Percentiles rank a stretch among this genome's conserved stretches.
Conservation (phyloP, 2,329 filamentous ascomycete species). For the Fusarium aywerte region DNA sequence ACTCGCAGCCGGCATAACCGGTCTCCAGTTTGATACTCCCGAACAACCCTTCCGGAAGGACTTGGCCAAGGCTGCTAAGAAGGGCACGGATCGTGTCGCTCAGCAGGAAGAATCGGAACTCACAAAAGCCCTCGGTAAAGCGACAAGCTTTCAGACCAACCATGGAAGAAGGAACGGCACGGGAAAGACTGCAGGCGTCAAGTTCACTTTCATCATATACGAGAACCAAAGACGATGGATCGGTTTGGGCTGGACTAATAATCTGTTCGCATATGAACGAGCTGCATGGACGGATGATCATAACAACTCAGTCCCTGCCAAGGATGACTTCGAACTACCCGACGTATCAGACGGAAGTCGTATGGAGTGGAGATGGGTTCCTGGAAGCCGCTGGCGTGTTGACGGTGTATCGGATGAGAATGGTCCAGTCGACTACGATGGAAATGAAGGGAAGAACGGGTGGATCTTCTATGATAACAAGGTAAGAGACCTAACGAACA, state of each 20-base stretch:
- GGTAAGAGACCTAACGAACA: constrained; percentile 58
- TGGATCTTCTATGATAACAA: constrained; percentile 99
- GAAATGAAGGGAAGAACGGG: constrained; percentile 73
- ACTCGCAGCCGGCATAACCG: constrained; percentile 78
- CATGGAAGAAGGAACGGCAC: constrained; percentile 49
- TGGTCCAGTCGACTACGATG: constrained; percentile 61
- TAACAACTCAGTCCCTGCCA: constrained; percentile 80
- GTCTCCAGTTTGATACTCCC: constrained; percentile 74
- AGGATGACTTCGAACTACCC: constrained; percentile 73
- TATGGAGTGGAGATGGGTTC: constrained; percentile 79
- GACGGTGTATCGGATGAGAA: constrained; percentile 73
- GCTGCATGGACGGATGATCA: constrained; percentile 96
- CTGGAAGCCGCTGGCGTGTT: constrained; percentile 86
- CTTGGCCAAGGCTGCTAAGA: constrained; percentile 40
- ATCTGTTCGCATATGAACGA: constrained; percentile 89
- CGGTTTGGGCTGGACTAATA: constrained; percentile 93
- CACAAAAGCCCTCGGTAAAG: constrained; percentile 55
- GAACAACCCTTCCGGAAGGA: constrained; percentile 49
- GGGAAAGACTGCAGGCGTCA: constrained; percentile 78
- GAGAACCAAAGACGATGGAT: constrained; percentile 98
- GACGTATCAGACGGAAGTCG: constrained; percentile 69
- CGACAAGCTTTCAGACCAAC: constrained; percentile 45
- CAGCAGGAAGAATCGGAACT: constrained; percentile 56
- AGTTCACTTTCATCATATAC: constrained; percentile 95
- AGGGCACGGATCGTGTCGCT: constrained; percentile 30